Percentiles rank a stretch among this genome's conserved stretches.
Conservation (phyloP, 225 moss, liverwort and hornwort species). For the Pleurozium schreberi region DNA sequence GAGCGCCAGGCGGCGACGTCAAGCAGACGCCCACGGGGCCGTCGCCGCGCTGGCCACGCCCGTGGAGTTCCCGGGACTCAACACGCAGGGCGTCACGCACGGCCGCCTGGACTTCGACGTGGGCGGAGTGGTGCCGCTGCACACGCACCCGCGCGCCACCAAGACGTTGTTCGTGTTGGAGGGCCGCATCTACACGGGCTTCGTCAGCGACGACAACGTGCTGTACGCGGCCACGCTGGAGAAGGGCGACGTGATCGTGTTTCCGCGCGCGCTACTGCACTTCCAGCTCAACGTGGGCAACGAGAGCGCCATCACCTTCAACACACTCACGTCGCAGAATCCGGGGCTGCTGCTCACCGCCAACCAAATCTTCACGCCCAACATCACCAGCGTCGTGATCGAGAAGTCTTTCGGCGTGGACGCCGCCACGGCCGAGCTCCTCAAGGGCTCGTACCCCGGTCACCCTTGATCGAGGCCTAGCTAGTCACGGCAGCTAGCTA, state of each 20-base stretch:
- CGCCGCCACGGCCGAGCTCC: background rate
- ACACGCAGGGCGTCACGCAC: constrained; percentile 1
- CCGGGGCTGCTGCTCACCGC: background rate
- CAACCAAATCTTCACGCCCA: background rate
- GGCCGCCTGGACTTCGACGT: background rate
- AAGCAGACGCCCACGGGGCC: background rate
- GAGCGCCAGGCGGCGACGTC: background rate
- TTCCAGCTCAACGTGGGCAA: constrained; percentile 13
- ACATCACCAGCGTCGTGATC: background rate
- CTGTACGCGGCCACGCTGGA: constrained; percentile 7
- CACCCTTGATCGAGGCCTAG: no score
- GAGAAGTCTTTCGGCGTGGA: background rate
- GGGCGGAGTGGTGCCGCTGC: background rate
- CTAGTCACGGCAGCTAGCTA: background rate
- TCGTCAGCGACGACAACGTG: background rate
- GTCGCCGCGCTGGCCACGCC: background rate
- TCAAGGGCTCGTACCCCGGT: no score
- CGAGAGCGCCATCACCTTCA: background rate
- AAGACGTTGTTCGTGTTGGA: constrained; percentile 8
- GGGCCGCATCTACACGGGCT: constrained; percentile 9
- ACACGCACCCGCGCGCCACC: constrained; percentile 5
- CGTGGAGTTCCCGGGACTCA: background rate
- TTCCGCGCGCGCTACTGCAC: background rate
- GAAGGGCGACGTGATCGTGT: background rate
- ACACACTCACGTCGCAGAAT: constrained; percentile 5